Base-by-base conservation (phyloP, 73 alveolate genomes). In the Paraurostyla sp. region DNA sequence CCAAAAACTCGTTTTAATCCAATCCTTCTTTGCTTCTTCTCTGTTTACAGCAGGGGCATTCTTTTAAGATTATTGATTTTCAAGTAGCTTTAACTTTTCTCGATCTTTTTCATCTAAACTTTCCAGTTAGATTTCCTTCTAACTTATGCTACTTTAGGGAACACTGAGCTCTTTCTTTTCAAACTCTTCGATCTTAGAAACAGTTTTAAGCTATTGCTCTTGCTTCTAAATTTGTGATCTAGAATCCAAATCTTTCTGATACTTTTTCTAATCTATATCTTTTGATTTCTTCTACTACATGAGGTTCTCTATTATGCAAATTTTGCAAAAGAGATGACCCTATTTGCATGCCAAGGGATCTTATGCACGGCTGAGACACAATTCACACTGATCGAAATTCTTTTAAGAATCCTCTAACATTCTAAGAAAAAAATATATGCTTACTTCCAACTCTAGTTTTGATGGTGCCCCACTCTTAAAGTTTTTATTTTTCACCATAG, bases 241-340 rank as follows among this genome's bases (percentile, higher is more conserved):
- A 69, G 29, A 49, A 75, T 92, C 93, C 94, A 76, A 46, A 82
- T 76, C 80, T 54, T 52, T 68, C 50, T 30, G 51, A 57, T 84
- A 93, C 71, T 81, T 92, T 82, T 94, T 93, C 68, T 51, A 20
- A 4, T 76, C 88, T 15, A 35, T 71, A 33, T 87, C 91, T 16
- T 76, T 96, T 59, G 92, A 91, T 68, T 93, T 90, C 92, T 96
- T 96, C 90, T 96, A 93, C 41, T 54, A 80, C 30, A 96, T 89
- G 69, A 97, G 86, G 75, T 96, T 97, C 81, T 95, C 97, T 30
- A 97, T 71, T 18, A 95, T 92, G 65, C 99, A 97, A 69, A 89
- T 95, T 46, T 83, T 95, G 83, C 99, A 97, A 83, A 97, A 97
- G 16, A 97, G 78, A 89, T 96, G 98, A 0, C 99, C 99, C 83